These are phyloP conservation scores for Halocafeteria seosinensis DNA, from an alignment of 108 stramenopile species.

Conservation along the genomic window DNA sequence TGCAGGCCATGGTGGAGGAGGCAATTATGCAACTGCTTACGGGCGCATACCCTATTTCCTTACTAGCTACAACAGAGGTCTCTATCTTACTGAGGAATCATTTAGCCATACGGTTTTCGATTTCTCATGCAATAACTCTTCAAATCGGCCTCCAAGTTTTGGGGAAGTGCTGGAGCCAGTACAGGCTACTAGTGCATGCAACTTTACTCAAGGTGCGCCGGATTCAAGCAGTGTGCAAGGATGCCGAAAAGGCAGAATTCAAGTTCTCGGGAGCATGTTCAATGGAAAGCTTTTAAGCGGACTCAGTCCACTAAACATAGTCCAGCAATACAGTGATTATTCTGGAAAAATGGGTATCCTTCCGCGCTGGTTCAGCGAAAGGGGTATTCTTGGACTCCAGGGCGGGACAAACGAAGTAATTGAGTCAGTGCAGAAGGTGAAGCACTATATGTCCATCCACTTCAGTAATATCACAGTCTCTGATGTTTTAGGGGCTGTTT, in stretches of 20 bases:
- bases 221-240: too few species aligned
- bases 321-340: background rate
- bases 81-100: background rate
- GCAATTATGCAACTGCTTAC: background rate
- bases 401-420: conserved; percentile 1
- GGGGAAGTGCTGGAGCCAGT: background rate
- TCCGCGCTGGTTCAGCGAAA: background rate
- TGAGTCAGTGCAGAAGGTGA: background rate
- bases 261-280: too few species aligned
- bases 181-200: background rate
- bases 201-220: too few species aligned
- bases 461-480: background rate
- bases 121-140: background rate
- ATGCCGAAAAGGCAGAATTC: too few species aligned
- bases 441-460: background rate
- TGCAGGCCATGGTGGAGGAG: background rate
- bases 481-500: background rate
- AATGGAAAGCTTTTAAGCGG: too few species aligned
- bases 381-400: conserved; percentile 11
- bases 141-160: background rate
- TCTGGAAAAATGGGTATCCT: background rate
- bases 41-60: conserved; percentile 3
- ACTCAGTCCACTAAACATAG: too few species aligned
- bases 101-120: background rate
- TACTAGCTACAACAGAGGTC: background rate